phyloP scores from a whole-genome alignment of 164 flowering plant species.

The Magnolia sinica region DNA sequence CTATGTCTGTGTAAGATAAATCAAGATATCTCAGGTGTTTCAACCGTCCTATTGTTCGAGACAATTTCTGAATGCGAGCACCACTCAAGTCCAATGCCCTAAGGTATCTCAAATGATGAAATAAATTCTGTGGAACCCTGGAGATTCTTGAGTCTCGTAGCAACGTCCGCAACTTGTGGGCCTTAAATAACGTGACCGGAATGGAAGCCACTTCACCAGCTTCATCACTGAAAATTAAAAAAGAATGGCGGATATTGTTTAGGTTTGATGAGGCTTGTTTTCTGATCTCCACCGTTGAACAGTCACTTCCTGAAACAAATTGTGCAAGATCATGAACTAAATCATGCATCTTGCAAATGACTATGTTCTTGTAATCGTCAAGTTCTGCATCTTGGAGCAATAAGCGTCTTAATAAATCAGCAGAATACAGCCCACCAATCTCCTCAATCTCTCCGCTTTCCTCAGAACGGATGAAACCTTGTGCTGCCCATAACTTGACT shows the following conservation, averaged over 20 bases:
- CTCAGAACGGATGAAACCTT: conserved; percentile 6
- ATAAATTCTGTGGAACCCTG: neutral
- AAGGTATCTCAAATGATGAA: neutral
- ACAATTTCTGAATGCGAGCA: neutral
- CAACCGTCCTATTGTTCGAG: neutral
- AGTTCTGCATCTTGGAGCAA: conserved; percentile 1
- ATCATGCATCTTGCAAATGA: conserved; percentile 9
- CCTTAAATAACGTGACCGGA: neutral
- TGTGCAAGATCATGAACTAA: conserved; percentile 4
- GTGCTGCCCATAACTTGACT: conserved; percentile 16
- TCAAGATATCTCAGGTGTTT: conserved; percentile 10
- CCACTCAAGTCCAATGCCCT: neutral
- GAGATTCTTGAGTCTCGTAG: no score
- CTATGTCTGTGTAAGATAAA: neutral
- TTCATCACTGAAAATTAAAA: neutral
- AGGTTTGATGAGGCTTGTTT: neutral
- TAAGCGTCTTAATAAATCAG: conserved; percentile 7
- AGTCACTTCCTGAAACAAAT: conserved; percentile 1
- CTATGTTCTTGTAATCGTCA: neutral
- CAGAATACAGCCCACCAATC: conserved; percentile 4
- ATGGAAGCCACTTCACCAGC: neutral
- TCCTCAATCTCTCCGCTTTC: neutral
- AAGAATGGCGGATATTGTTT: neutral
- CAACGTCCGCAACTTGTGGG: neutral
- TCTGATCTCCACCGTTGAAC: neutral